Base-by-base conservation (phyloP, 129 eudicot genomes). In the Centrapalus pauciflorus region DNA sequence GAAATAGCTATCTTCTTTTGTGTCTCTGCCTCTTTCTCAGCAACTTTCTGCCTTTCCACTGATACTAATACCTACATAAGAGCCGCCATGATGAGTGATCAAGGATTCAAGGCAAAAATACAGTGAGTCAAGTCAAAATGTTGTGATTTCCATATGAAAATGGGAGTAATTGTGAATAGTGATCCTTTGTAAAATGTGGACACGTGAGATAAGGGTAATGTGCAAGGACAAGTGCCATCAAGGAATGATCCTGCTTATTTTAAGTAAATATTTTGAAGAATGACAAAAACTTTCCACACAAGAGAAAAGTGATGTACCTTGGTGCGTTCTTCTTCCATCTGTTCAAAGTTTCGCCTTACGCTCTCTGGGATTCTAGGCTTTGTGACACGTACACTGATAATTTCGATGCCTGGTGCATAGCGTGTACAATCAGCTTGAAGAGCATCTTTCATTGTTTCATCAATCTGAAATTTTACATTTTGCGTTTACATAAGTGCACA, bases 11-110 rank as follows among this genome's bases (percentile, higher is more conserved):
- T 83, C 82, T 88, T 92, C 79, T 85, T 85, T 67, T 88, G 90
- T 33, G 98, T 92, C 75, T 92, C 98, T n/a, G 98, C 98, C 78
- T 92, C 96, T 70, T 92, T 92, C 85, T 92, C 98, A 6, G 91
- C 80, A 64, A 92, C 98, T 76, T 75, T 80, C 67, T 92, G 98
- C 74, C 70, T 88, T 82, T 92, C 98, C 55, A 92, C 69, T 4
- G 96, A 84, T 28, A 92, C 85, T 80, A 92, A 74, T 19, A 82
- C 98, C 98, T 92, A 67, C 14, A n/a, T n/a, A n/a, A n/a, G n/a
- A n/a, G n/a, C n/a, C n/a, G n/a, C n/a, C n/a, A n/a, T n/a, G n/a
- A n/a, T n/a, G n/a, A n/a, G n/a, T n/a, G n/a, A n/a, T n/a, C n/a
- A n/a, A n/a, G n/a, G n/a, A n/a, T n/a, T n/a, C n/a, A n/a, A n/a